Conservation (phyloP, 805 yeast species). For the Maudiozyma bulderi region DNA sequence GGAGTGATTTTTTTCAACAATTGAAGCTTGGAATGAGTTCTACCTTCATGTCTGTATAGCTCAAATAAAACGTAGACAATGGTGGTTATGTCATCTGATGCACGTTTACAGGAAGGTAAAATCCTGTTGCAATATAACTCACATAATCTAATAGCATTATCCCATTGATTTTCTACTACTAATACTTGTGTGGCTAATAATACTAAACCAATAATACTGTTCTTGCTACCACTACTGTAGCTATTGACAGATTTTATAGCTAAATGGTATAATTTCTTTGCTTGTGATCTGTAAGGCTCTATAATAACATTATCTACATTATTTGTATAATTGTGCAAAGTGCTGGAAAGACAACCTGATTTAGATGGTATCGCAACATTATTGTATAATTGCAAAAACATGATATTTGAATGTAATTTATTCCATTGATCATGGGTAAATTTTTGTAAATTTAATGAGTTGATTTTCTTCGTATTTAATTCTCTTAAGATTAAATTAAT, state of each 20-base stretch:
- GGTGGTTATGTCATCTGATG: background rate
- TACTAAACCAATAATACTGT: conserved; percentile 15
- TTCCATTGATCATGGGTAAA: conserved; percentile 23
- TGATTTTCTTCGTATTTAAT: conserved; percentile 20
- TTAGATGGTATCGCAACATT: conserved; percentile 14
- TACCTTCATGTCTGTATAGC: conserved; percentile 16
- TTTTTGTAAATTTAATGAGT: conserved; percentile 13
- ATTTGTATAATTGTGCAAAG: conserved; percentile 16
- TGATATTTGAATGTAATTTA: conserved; percentile 12
- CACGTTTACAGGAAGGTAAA: background rate
- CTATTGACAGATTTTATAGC: conserved; percentile 15
- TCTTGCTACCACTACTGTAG: conserved; percentile 8
- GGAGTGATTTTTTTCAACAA: conserved; percentile 11
- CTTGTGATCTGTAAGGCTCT: conserved; percentile 25
- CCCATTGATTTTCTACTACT: conserved; percentile 20
- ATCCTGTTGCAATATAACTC: conserved; percentile 16
- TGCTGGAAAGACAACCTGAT: conserved; percentile 15
- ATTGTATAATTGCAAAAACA: conserved; percentile 21
- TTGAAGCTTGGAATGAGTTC: conserved; percentile 14
- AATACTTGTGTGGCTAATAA: conserved; percentile 23
- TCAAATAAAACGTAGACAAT: conserved; percentile 19
- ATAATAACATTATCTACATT: conserved; percentile 15
- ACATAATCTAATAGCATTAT: conserved; percentile 22
- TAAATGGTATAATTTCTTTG: conserved; percentile 21
- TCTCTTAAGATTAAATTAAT: conserved; percentile 28